Base-by-base conservation (phyloP, 164 flowering plant species). In the Tetracentron sinense region DNA sequence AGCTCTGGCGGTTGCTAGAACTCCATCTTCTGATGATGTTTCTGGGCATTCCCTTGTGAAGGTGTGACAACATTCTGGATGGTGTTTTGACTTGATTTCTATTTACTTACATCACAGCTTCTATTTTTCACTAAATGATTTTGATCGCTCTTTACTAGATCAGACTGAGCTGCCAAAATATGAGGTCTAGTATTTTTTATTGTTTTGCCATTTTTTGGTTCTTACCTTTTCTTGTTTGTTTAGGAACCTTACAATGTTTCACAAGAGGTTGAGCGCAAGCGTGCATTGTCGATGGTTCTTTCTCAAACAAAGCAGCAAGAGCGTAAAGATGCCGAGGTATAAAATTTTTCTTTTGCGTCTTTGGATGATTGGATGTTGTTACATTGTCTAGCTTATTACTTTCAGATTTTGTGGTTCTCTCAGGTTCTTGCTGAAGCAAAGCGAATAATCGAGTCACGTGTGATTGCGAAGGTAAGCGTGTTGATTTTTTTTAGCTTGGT, bases 351-450 rank as follows among this genome's bases (percentile, higher is more conserved):
- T n/a, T n/a, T n/a, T n/a, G n/a, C n/a, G n/a, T n/a, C n/a, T n/a
- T n/a, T n/a, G n/a, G n/a, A n/a, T n/a, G n/a, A n/a, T n/a, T n/a
- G n/a, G n/a, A n/a, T n/a, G n/a, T n/a, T n/a, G n/a, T n/a, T n/a
- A n/a, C n/a, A n/a, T n/a, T n/a, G n/a, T n/a, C n/a, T n/a, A n/a
- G n/a, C n/a, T n/a, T n/a, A n/a, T n/a, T n/a, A n/a, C n/a, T n/a
- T n/a, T n/a, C n/a, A n/a, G n/a, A n/a, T n/a, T n/a, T n/a, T n/a
- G n/a, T n/a, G n/a, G n/a, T 56, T 60, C 54, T 63, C 19, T 70
- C 75, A 92, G 98, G 83, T 91, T 77, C 83, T 91, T 74, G 88
- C 95, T 69, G 97, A 91, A 84, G 97, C 98, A 30, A 94, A 85
- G 75, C 81, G 73, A 61, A 90, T 93, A 72, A 51, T 85, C 19